These are phyloP conservation scores for Amesomyces nigricolor DNA, from an alignment of 2,329 filamentous ascomycete species.

Conservation along the genomic window DNA sequence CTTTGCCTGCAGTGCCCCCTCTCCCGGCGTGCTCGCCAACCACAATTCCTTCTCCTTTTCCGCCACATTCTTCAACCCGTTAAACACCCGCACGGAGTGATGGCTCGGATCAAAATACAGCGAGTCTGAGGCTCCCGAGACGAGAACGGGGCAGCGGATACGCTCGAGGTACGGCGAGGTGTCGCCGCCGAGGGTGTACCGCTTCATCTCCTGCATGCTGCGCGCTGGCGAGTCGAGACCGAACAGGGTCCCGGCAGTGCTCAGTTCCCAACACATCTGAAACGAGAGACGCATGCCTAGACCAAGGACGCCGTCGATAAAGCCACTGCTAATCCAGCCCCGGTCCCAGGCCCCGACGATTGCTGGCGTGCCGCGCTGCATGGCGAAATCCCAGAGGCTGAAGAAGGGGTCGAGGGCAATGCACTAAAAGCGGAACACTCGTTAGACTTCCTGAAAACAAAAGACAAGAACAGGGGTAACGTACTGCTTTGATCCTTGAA, in stretches of 20 bases:
- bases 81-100: neutral
- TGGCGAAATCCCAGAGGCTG: constrained; percentile 29
- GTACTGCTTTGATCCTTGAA: constrained; percentile 7
- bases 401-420: constrained; percentile 36
- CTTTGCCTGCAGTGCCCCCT: constrained; percentile 18
- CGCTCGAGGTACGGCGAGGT: neutral
- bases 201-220: neutral
- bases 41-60: constrained; percentile 17
- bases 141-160: constrained; percentile 13
- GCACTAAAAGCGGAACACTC: constrained; percentile 34
- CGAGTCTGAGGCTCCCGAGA: constrained; percentile 10
- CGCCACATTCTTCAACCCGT: neutral
- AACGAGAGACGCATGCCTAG: neutral
- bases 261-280: neutral
- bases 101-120: constrained; percentile 6
- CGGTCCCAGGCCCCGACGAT: constrained; percentile 26
- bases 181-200: constrained; percentile 11
- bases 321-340: constrained; percentile 28
- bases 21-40: constrained; percentile 1
- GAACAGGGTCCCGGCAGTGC: neutral
- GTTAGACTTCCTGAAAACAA: too few species aligned
- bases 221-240: neutral
- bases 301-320: constrained; percentile 17
- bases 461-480: too few species aligned
- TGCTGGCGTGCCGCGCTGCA: constrained; percentile 22